Conservation (phyloP, 129 eudicot genomes). For the Artemisia argyi region DNA sequence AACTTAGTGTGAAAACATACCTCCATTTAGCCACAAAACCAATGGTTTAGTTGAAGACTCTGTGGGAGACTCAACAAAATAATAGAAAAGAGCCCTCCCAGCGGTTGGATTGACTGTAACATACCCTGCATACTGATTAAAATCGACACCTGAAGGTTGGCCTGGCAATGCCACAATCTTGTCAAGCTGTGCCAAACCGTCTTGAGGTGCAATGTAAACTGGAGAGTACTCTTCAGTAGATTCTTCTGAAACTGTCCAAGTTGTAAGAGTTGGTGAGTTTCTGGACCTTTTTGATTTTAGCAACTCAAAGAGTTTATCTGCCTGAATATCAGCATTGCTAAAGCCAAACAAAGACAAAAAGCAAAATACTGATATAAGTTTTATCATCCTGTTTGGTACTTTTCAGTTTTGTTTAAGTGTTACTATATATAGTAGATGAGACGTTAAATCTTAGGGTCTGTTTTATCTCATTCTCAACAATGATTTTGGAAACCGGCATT, state of each 20-base stretch:
- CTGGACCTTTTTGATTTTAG: conserved; percentile 24
- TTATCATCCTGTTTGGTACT: conserved; percentile 25
- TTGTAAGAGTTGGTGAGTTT: conserved; percentile 14
- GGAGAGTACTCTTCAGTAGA: conserved; percentile 22
- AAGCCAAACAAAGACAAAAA: conserved; percentile 23
- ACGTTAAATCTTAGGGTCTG: conserved; percentile 15
- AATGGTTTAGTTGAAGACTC: conserved; percentile 32
- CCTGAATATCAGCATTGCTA: conserved; percentile 29
- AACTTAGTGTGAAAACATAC: conserved; percentile 8
- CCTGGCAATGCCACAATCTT: conserved; percentile 38
- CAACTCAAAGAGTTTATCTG: conserved; percentile 32
- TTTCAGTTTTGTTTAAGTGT: not conserved
- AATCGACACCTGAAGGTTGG: conserved; percentile 36
- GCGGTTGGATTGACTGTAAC: conserved; percentile 31
- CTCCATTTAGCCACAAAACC: conserved; percentile 43
- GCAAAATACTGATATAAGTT: conserved; percentile 23
- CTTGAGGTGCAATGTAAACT: conserved; percentile 33
- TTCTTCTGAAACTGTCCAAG: conserved; percentile 19
- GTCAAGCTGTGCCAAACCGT: conserved; percentile 32
- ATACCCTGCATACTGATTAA: conserved; percentile 36
- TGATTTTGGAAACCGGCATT: not conserved
- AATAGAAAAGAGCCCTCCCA: conserved; percentile 43
- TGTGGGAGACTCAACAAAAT: conserved; percentile 39
- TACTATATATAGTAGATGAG: conserved; percentile 19
- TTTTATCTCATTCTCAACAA: conserved; percentile 12